phyloP scores from a whole-genome alignment of 345 rosid species.

The Pistacia integerrima region DNA sequence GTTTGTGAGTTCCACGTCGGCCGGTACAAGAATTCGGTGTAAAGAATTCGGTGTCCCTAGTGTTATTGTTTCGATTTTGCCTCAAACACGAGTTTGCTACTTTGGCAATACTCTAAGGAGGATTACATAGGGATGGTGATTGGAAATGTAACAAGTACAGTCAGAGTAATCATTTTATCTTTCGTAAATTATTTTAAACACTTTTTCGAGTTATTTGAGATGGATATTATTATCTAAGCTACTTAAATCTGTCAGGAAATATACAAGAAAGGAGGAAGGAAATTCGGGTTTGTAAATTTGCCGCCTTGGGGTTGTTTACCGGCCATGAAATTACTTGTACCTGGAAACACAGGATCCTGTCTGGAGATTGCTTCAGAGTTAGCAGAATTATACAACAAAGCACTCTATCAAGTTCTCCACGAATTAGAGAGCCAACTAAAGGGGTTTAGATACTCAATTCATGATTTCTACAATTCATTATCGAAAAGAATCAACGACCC shows the following conservation, averaged over 20 bases:
- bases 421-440: constrained; percentile 19
- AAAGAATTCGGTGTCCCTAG: no score
- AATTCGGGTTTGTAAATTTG: constrained; percentile 26
- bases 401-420: constrained; percentile 11
- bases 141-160: constrained; percentile 9
- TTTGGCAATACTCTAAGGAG: no score
- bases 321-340: not conserved
- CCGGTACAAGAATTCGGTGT: no score
- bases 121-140: constrained; percentile 9
- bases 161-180: constrained; percentile 8
- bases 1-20: no score
- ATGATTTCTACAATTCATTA: constrained; percentile 20
- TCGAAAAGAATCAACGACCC: constrained; percentile 15
- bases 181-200: no score
- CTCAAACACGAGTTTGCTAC: not conserved
- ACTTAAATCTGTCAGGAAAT: not conserved
- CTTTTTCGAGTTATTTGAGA: no score
- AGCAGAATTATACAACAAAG: constrained; percentile 26
- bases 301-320: constrained; percentile 39
- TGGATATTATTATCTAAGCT: no score
- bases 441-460: constrained; percentile 28
- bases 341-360: constrained; percentile 9
- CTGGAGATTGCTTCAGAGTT: not conserved
- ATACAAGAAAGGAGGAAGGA: constrained; percentile 31
- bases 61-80: no score